These are phyloP conservation scores for Chernovozyma sophiae-reginae DNA, from an alignment of 1,139 yeast genomes.

Conservation along the genomic window DNA sequence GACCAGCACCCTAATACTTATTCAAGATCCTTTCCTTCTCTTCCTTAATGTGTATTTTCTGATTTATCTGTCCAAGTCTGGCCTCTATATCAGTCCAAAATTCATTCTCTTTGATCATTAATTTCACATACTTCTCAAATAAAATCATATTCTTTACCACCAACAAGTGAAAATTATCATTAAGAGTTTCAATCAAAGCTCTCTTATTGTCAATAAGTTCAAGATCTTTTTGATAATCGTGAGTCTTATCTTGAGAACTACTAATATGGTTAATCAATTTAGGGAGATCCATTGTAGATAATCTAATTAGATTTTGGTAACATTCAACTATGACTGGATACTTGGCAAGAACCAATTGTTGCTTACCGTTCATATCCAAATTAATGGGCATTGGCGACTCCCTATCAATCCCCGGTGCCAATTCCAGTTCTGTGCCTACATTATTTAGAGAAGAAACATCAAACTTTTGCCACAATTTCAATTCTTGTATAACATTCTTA, in stretches of 20 bases:
- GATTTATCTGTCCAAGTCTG: conserved; percentile 11
- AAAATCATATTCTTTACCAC: conserved; percentile 28
- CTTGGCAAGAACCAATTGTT: conserved; percentile 4
- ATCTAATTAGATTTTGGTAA: conserved; percentile 16
- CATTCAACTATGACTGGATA: conserved; percentile 19
- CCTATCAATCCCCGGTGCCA: not conserved
- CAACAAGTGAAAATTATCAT: conserved; percentile 18
- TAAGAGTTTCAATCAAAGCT: conserved; percentile 13
- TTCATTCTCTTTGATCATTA: conserved; percentile 20
- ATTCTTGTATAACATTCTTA: conserved; percentile 17
- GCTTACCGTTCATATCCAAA: not conserved
- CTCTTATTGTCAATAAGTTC: conserved; percentile 9
- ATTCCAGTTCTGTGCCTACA: not conserved
- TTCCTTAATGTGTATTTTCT: conserved; percentile 9
- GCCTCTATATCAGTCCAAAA: conserved; percentile 23
- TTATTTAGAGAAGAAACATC: conserved; percentile 2
- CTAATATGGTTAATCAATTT: conserved; percentile 18
- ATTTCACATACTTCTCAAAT: conserved; percentile 22
- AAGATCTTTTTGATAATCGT: conserved; percentile 14
- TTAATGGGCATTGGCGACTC: not conserved
- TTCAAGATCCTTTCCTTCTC: conserved; percentile 4
- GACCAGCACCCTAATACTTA: conserved; percentile 9
- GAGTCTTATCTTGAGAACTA: conserved; percentile 15
- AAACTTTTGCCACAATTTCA: conserved; percentile 14
- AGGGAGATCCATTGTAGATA: conserved; percentile 20